Evolutionary conservation across 805 yeast genomes (phyloP).

Genomic region (Ogataea dorogensis): DNA sequence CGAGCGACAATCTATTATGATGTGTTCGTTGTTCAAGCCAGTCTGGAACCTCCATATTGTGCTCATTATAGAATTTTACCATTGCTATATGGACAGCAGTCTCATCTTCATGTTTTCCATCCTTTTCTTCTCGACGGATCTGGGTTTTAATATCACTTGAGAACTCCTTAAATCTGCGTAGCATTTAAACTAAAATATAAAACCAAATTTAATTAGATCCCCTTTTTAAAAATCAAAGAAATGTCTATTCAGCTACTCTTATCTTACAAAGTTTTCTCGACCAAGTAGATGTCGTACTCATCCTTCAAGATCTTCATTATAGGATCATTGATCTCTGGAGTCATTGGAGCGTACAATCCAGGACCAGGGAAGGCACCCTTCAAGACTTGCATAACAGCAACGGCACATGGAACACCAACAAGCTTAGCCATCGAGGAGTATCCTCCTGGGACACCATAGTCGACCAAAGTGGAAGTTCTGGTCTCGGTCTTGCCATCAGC

Average conservation of each 20-base stretch:
- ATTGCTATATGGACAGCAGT: conserved; percentile 35
- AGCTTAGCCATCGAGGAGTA: conserved; percentile 98
- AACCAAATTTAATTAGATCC: conserved; percentile 2
- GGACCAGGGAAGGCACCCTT: conserved; percentile 73
- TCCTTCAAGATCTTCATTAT: conserved; percentile 89
- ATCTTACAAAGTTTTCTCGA: conserved; percentile 70
- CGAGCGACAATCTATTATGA: conserved; percentile 10
- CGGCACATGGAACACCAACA: conserved; percentile 98
- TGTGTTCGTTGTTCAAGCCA: conserved; percentile 25
- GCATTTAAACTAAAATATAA: conserved; percentile 11
- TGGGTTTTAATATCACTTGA: conserved; percentile 22
- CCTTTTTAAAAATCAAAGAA: conserved; percentile 8
- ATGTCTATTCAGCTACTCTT: conserved; percentile 2
- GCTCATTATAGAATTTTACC: conserved; percentile 27
- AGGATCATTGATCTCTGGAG: conserved; percentile 87
- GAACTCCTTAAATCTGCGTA: conserved; percentile 25
- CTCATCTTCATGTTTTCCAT: conserved; percentile 34
- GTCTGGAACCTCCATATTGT: conserved; percentile 25
- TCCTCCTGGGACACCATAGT: conserved; percentile 88
- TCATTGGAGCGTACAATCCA: conserved; percentile 91
- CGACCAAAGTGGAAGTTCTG: conserved; percentile 93
- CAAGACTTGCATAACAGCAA: conserved; percentile 83
- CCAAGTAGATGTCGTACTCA: conserved; percentile 80
- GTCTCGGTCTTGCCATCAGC: conserved; percentile 87
- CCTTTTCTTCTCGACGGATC: conserved; percentile 34